These are phyloP conservation scores for Saccharomycopsis crataegensis DNA, from an alignment of 1,139 yeast species.

Conservation along the genomic window DNA sequence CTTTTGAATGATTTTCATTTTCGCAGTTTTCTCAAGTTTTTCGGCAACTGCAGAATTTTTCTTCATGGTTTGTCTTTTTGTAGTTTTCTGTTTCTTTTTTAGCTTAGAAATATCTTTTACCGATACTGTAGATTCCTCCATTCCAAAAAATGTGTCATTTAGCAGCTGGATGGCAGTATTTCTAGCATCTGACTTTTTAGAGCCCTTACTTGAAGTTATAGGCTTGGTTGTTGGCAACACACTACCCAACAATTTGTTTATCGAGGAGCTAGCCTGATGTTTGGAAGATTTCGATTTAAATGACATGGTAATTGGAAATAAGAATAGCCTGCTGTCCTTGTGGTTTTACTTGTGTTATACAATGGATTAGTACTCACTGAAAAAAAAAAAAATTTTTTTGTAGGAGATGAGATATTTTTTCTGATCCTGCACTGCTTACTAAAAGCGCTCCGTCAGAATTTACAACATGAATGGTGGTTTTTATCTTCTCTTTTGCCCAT, in stretches of 20 bases:
- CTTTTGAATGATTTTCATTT: constrained; percentile 40
- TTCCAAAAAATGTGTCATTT: constrained; percentile 7
- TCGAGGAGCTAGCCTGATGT: constrained; percentile 34
- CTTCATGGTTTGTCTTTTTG: constrained; percentile 34
- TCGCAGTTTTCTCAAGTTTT: constrained; percentile 42
- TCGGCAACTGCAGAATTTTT: constrained; percentile 32
- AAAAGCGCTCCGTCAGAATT: background rate
- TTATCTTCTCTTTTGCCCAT: no score
- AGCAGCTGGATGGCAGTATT: constrained; percentile 7
- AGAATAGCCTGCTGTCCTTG: background rate
- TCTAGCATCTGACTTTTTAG: constrained; percentile 23
- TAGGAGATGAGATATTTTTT: background rate
- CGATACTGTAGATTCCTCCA: background rate
- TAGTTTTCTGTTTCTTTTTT: constrained; percentile 34
- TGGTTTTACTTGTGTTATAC: background rate
- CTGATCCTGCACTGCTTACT: background rate
- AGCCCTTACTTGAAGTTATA: background rate
- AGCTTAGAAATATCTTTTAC: constrained; percentile 31
- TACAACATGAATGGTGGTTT: no score
- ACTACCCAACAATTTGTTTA: constrained; percentile 35
- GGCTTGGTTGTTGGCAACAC: constrained; percentile 34
- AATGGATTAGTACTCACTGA: background rate
- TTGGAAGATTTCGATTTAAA: constrained; percentile 31
- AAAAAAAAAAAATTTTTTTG: background rate
- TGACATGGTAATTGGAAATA: background rate